Conservation (phyloP, 1,284 basidiomycete genomes). For the Marasmius fiardii region DNA sequence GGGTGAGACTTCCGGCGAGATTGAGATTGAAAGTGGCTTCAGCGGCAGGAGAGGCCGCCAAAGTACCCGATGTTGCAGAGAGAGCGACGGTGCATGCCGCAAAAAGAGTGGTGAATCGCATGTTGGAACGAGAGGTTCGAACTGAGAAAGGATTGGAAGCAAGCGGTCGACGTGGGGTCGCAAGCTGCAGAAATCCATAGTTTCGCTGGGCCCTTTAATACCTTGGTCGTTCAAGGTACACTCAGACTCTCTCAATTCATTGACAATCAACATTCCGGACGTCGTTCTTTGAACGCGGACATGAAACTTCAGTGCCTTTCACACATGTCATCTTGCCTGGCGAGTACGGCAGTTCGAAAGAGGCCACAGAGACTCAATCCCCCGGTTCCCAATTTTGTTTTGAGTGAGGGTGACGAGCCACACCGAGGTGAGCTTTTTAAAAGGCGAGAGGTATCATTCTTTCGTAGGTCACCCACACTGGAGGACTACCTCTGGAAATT, state of each 20-base stretch:
- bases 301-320: neutral
- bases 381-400: too few species aligned
- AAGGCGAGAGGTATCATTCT: too few species aligned
- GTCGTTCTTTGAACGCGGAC: neutral
- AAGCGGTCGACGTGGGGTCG: neutral
- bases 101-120: constrained; percentile 1
- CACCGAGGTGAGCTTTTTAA: too few species aligned
- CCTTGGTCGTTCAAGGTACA: neutral
- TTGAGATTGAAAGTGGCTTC: constrained; percentile 13
- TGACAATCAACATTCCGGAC: neutral
- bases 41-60: neutral
- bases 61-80: constrained; percentile 1
- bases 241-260: neutral
- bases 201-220: neutral
- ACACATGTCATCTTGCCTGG: neutral
- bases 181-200: neutral
- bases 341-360: too few species aligned
- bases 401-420: too few species aligned
- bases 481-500: too few species aligned
- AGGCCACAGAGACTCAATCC: too few species aligned
- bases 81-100: constrained; percentile 18
- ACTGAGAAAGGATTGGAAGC: constrained; percentile 5
- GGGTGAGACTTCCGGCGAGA: constrained; percentile 24
- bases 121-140: neutral
- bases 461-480: too few species aligned